Evolutionary conservation across 768 basidiomycete species (phyloP).

Genomic region (Lentinula edodes): DNA sequence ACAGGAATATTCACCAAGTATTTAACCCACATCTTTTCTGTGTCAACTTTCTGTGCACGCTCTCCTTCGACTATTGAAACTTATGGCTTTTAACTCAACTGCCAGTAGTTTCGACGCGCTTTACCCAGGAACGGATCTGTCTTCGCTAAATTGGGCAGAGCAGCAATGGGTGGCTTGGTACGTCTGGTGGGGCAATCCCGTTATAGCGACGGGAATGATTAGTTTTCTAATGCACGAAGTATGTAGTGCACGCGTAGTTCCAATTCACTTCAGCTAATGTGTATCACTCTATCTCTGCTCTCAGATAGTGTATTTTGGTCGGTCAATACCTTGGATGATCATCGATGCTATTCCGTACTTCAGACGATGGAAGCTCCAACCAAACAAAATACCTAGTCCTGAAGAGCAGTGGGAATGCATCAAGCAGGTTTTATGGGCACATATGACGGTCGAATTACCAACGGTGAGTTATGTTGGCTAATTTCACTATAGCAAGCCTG

Average conservation of each 20-base stretch:
- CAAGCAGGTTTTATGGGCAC: conserved; percentile 87
- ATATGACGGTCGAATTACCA: conserved; percentile 93
- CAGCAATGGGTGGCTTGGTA: conserved; percentile 88
- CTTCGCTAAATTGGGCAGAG: conserved; percentile 68
- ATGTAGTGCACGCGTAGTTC: conserved; percentile 18
- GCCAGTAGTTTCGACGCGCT: conserved; percentile 31
- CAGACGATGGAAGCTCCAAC: conserved; percentile 89
- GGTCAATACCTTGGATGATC: conserved; percentile 92
- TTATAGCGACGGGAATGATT: conserved; percentile 90
- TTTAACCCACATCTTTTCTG: neutral
- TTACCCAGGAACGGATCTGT: conserved; percentile 56
- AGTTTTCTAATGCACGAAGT: conserved; percentile 95
- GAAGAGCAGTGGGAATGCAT: conserved; percentile 94
- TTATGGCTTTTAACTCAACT: conserved; percentile 31
- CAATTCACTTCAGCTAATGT: conserved; percentile 3
- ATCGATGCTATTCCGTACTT: conserved; percentile 95
- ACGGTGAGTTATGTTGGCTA: conserved; percentile 45
- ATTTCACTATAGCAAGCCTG: neutral
- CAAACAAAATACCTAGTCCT: conserved; percentile 72
- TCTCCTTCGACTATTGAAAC: neutral
- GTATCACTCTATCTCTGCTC: neutral
- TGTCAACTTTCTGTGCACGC: no score
- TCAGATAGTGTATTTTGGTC: conserved; percentile 94
- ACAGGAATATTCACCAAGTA: neutral
- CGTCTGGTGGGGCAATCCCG: conserved; percentile 81